Base-by-base conservation (phyloP, 768 basidiomycete genomes). In the Chiua virens region DNA sequence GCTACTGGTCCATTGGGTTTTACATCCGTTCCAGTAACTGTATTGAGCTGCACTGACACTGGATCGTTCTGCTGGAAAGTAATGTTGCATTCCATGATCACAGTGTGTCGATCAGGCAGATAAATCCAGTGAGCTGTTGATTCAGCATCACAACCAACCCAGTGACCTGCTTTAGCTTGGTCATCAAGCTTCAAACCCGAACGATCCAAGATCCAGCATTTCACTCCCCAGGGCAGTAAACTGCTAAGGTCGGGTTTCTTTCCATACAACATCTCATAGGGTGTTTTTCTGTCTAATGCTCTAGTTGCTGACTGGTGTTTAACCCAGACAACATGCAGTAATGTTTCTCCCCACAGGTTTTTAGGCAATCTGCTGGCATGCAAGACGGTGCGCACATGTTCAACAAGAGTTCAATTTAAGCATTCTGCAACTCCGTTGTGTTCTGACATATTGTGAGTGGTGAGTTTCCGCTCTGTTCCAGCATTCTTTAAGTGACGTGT, bases 71-170 rank as follows among this genome's bases (percentile, higher is more conserved):
- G 38, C 11, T 21, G 9, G 15, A 42, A 41, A 27, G 56, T 55
- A 32, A 72, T 56, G 35, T 69, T 71, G 13, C 63, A 58, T 57
- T 74, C 66, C 8, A 71, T 64, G 1, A 58, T 61, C 18, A 73
- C 57, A 1, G 42, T 43, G 6, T 47, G 43, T 32, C 48, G 49
- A 9, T 61, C 52, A 4, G 66, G 55, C 58, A 68, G 67, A 48
- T 73, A 75, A 18, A 74, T 62, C 0, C 58, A 55, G 28, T 68
- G 64, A 1, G 63, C 68, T 18, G 63, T 67, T 45, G 65, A 69
- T 21, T 69, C 53, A 3, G 62, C 49, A 53, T 73, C 67, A 57
- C 65, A 71, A 0, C 75, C 71, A 11, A 76, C 55, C 68, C 69
- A 77, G 10, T 53, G 51, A 1, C 70, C 71, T 21, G 66, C 56